Evolutionary conservation across 345 rosid species (phyloP).

Genomic region (Citrus medica): DNA sequence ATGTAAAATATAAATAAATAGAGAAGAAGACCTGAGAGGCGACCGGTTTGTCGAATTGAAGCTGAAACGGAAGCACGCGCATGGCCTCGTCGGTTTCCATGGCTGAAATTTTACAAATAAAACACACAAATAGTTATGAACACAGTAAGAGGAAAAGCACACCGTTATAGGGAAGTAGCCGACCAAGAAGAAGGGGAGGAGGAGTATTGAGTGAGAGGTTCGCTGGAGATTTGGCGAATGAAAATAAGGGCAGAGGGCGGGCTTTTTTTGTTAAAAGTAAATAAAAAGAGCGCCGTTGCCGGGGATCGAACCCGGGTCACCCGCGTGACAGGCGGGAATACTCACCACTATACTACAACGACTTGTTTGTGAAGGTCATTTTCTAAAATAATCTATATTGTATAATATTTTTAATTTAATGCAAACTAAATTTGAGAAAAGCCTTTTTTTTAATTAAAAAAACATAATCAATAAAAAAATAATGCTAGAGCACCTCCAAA

Average conservation of each 20-base stretch:
- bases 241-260: constrained; percentile 8
- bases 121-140: background rate
- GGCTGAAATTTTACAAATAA: constrained; percentile 6
- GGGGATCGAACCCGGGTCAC: constrained; percentile 98
- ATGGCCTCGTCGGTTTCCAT: constrained; percentile 75
- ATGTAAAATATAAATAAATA: background rate
- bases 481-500: background rate
- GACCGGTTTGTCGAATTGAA: constrained; percentile 76
- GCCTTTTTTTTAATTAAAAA: too few relatives aligned
- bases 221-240: background rate
- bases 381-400: accelerated
- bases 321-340: constrained; percentile 70
- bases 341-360: constrained; percentile 73
- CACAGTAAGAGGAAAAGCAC: background rate
- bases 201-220: background rate
- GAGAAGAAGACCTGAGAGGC: constrained; percentile 59
- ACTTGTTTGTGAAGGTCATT: background rate
- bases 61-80: constrained; percentile 66
- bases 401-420: too few relatives aligned
- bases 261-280: background rate
- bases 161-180: background rate
- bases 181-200: background rate
- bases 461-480: background rate
- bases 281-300: constrained; percentile 56
- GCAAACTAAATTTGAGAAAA: too few relatives aligned